Conservation (phyloP, 2,329 filamentous ascomycete species). For the Trichophyton verrucosum region DNA sequence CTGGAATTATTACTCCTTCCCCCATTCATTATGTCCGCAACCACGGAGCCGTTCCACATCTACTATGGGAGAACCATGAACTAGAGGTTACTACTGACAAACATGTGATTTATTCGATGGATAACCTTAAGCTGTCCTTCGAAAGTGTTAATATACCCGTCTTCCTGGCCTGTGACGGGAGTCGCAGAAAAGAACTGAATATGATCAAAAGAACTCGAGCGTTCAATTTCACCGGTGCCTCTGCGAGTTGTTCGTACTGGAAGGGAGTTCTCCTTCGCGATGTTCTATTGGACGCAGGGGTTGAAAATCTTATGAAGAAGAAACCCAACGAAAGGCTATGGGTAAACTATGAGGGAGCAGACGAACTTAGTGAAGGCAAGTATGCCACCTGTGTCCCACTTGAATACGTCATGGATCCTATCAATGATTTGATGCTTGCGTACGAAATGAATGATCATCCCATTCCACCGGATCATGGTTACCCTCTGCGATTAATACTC, state of each 20-base stretch:
- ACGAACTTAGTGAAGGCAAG: constrained; percentile 36
- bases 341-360: constrained; percentile 42
- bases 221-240: constrained; percentile 38
- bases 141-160: constrained; percentile 38
- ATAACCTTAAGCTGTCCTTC: constrained; percentile 33
- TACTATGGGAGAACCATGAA: constrained; percentile 40
- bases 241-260: constrained; percentile 41
- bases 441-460: constrained; percentile 33
- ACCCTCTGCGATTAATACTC: constrained; percentile 31
- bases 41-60: constrained; percentile 41
- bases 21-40: constrained; percentile 43
- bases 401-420: constrained; percentile 37
- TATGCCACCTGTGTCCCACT: constrained; percentile 40
- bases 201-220: constrained; percentile 39
- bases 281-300: constrained; percentile 33
- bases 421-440: constrained; percentile 38
- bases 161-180: constrained; percentile 39
- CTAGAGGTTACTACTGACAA: constrained; percentile 29
- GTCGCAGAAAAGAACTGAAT: constrained; percentile 42
- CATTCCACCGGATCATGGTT: constrained; percentile 34
- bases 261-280: constrained; percentile 37
- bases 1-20: constrained; percentile 41
- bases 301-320: constrained; percentile 17
- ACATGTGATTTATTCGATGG: constrained; percentile 32
- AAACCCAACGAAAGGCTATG: constrained; percentile 22